Conservation (phyloP, 495 filamentous ascomycete species). For the Xylaria longipes region DNA sequence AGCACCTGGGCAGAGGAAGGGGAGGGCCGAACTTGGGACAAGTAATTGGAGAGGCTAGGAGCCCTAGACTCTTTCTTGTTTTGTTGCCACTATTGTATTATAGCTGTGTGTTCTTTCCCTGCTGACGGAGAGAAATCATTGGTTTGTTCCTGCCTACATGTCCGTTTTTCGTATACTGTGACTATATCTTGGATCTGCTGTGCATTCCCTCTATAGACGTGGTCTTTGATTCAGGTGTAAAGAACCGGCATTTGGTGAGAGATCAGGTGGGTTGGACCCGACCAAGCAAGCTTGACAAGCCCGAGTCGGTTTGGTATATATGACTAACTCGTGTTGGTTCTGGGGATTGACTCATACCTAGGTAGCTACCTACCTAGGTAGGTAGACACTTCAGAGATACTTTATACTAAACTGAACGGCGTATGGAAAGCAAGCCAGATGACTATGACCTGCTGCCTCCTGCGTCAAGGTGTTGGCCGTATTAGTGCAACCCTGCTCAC, state of each 20-base stretch:
- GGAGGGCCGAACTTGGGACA: not conserved
- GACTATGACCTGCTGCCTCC: not conserved
- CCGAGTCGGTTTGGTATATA: not conserved
- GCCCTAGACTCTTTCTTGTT: not conserved
- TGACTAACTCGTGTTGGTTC: not conserved
- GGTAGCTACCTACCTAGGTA: not conserved
- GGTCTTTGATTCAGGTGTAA: not conserved
- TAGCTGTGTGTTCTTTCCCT: not conserved
- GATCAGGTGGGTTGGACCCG: not conserved
- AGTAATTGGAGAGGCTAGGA: not conserved
- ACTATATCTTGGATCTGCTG: not conserved
- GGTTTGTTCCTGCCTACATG: not conserved
- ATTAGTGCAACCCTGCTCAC: not conserved
- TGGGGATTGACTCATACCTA: not conserved
- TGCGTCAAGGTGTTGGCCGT: not conserved
- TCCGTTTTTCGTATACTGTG: not conserved
- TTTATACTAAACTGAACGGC: not conserved
- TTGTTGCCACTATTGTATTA: not conserved
- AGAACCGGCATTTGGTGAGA: not conserved
- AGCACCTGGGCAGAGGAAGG: constrained; percentile 1
- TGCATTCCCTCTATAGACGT: not conserved
- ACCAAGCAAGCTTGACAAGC: not conserved
- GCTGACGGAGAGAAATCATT: not conserved
- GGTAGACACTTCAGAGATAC: not conserved
- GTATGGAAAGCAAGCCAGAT: not conserved